Evolutionary conservation across 371 early-diverging fungal genomes (phyloP).

Genomic region (Mortierella sp.): DNA sequence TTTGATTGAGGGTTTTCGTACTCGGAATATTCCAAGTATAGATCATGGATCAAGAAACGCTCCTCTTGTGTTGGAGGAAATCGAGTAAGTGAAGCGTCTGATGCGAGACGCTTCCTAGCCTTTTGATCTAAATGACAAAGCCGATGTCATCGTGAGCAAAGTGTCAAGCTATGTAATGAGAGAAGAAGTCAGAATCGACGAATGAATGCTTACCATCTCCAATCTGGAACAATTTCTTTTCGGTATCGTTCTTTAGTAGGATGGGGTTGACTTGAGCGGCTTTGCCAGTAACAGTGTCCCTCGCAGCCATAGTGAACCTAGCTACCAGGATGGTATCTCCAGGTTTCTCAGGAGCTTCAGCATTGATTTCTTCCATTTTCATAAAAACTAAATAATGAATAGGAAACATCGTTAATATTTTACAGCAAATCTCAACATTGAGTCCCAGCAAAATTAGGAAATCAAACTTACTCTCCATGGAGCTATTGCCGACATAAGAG

Average conservation of each 20-base stretch:
- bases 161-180: background rate
- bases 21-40: slow-evolving; percentile 76
- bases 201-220: slow-evolving; percentile 63
- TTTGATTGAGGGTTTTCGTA: slow-evolving; percentile 54
- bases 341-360: slow-evolving; percentile 14
- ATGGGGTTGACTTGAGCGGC: slow-evolving; percentile 84
- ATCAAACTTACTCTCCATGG: slow-evolving; percentile 77
- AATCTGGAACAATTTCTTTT: slow-evolving; percentile 77
- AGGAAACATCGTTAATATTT: no score
- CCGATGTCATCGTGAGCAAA: no score
- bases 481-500: slow-evolving; percentile 87
- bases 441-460: background rate
- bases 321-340: slow-evolving; percentile 79
- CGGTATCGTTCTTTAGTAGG: slow-evolving; percentile 74
- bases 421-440: no score
- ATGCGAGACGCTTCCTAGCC: slow-evolving; percentile 70
- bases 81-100: slow-evolving; percentile 71
- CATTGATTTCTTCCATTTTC: slow-evolving; percentile 69
- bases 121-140: no score
- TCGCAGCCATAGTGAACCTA: slow-evolving; percentile 95
- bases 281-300: slow-evolving; percentile 79
- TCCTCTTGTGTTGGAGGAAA: slow-evolving; percentile 89
- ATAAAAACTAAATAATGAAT: slow-evolving; percentile 67
- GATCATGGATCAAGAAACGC: slow-evolving; percentile 81
- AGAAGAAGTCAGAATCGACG: no score